These are phyloP conservation scores for Parasitella parasitica DNA, from an alignment of 371 early-diverging fungal genomes.

Conservation along the genomic window DNA sequence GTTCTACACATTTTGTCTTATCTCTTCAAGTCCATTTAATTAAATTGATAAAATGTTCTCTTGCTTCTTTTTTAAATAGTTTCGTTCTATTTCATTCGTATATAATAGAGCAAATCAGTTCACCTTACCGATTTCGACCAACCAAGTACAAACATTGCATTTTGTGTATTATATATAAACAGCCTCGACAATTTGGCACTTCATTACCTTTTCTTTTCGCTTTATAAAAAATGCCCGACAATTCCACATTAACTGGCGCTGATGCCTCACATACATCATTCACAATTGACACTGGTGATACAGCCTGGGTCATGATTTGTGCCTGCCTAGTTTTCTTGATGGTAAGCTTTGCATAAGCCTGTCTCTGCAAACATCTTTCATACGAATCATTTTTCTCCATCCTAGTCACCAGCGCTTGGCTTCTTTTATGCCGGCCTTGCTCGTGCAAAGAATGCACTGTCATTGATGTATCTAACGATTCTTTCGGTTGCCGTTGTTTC, in stretches of 20 bases:
- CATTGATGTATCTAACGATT: slow-evolving; percentile 79
- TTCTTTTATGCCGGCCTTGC: slow-evolving; percentile 87
- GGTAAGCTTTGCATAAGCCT: slow-evolving; percentile 22
- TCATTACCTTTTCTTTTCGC: not conserved
- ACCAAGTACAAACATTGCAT: not conserved
- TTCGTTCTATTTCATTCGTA: not conserved
- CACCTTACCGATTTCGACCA: not conserved
- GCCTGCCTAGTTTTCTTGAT: slow-evolving; percentile 45
- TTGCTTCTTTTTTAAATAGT: not conserved
- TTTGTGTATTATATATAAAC: too few species aligned
- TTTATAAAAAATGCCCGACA: not conserved
- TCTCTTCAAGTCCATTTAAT: not conserved
- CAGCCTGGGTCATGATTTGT: slow-evolving; percentile 67
- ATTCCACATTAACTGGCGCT: not conserved
- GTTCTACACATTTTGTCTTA: not conserved
- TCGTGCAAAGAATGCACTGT: slow-evolving; percentile 76
- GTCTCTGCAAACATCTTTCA: not conserved
- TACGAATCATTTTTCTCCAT: not conserved
- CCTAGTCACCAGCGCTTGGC: slow-evolving; percentile 66
- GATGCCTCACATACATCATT: not conserved
- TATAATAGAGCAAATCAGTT: not conserved
- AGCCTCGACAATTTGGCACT: too few species aligned
- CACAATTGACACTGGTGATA: slow-evolving; percentile 59
- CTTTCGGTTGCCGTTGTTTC: slow-evolving; percentile 82
- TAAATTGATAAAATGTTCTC: not conserved